Conservation (phyloP, 148 eudicot genomes). For the Rhododendron vialii region DNA sequence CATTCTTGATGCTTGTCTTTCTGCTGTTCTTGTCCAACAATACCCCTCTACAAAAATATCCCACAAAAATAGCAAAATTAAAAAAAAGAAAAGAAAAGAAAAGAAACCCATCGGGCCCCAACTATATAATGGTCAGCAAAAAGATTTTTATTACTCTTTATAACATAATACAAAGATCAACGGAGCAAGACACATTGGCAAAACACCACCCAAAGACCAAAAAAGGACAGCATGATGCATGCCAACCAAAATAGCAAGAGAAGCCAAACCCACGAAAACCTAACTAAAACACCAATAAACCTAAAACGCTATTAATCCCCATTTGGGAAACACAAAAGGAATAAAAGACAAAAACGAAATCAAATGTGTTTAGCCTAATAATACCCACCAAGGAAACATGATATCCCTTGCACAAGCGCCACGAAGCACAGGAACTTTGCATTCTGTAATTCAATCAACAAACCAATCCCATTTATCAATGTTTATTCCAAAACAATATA, state of each 20-base stretch:
- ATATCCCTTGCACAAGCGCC: constrained; percentile 61
- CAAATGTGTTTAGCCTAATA: not conserved
- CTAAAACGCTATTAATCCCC: not conserved
- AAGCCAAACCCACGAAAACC: too few species aligned
- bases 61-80: not conserved
- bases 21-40: constrained; percentile 84
- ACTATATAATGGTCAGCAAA: too few species aligned
- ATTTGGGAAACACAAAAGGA: not conserved
- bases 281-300: too few species aligned
- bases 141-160: too few species aligned
- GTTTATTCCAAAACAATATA: not conserved
- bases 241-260: too few species aligned
- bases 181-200: too few species aligned
- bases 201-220: too few species aligned
- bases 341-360: not conserved
- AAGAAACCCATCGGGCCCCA: not conserved
- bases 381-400: constrained; percentile 72
- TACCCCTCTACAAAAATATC: constrained; percentile 47
- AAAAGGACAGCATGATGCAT: too few species aligned
- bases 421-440: constrained; percentile 52
- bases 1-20: constrained; percentile 74
- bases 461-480: not conserved
- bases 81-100: not conserved
- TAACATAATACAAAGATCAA: too few species aligned
- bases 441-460: constrained; percentile 41